Base-by-base conservation (phyloP, 331 rosid genomes). In the Cydonia oblonga region DNA sequence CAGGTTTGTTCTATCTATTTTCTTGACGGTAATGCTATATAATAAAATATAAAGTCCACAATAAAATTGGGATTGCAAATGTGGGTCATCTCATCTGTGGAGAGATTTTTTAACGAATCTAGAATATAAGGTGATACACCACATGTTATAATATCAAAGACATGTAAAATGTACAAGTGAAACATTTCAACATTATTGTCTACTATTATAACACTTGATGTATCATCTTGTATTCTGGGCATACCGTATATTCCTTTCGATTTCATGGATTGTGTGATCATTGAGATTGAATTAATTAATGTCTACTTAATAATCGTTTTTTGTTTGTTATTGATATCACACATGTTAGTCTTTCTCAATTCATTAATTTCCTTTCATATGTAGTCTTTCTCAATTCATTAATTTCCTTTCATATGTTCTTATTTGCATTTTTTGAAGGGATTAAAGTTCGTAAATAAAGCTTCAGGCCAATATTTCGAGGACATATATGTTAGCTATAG, bases 391-490 rank as follows among this genome's bases (percentile, higher is more conserved):
- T 25, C 20, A 24, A 3, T 14, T 25, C 1, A 3, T 25, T 64
- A 15, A 32, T 25, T 66, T 23, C 42, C 10, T 32, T 59, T 14
- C 6, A 2, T 29, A 3, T 28, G 52, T 63, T 23, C 68, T 68
- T 23, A 9, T 64, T 20, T 5, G 53, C 53, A 46, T 5, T 46
- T 46, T 46, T 61, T 35, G 44, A 12, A 92, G 97, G 88, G 90
- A 67, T 67, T 90, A 46, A 84, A 82, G 74, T 7, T 90, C 49
- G 84, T 69, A 1, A 92, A 87, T 71, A 44, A 52, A 32, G 84
- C 81, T 5, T 77, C 74, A 0, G 83, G 88, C 62, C 86, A 63
- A 6, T 80, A 67, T 76, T 90, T 92, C 49, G 68, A 73, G 8
- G 91, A 69, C 30, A 66, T 3, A 51, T 92, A 72, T 59, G 7